Evolutionary conservation across 2,329 filamentous ascomycete genomes (phyloP), one percentile per base, ranked within the genome.

Genomic region (Pyricularia grisea): DNA sequence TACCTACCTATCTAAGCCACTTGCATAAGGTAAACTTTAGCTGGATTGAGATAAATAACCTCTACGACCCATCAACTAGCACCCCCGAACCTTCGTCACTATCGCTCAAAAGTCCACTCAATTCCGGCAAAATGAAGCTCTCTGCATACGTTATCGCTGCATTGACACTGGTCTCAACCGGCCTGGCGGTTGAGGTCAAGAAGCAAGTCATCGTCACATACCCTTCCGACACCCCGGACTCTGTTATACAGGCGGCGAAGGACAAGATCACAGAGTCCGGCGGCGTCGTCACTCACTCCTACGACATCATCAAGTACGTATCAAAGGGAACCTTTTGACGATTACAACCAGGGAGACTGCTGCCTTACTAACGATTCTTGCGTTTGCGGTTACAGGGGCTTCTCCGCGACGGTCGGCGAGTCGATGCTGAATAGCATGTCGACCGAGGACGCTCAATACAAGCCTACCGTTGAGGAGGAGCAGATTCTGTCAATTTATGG

Each of bases 201-300:
- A 92, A 92, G 78, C 87, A 88, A 50, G 88, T 96, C 72, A 89
- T 97, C 74, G 84, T 97, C 75, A 92, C 86, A 75, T 97, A 93
- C 76, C 88, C 90, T 28, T 82, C 88, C 67, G 84, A 87, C 66
- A 90, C 88, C 17, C 90, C 92, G 25, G 81, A 90, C 72, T 84
- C 82, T 50, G 81, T 96, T 50, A 78, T 97, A 36, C 81, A 88
- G 27, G 79, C 91, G 69, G 93, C 92, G 64, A 95, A 90, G 82
- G 79, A 90, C 61, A 86, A 87, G 2, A 89, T 97, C 74, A 79
- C 83, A 68, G 82, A 88, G 65, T 89, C 88, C 58, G 92, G 92
- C 67, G 92, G 92, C 58, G 79, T 86, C 67, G 92, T 97, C 74
- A 95, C 91, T 27, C 92, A 96, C 80, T 86, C 90, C 75, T 95